Base-by-base conservation (phyloP, 306 rosid species). In the Quercus wislizeni region DNA sequence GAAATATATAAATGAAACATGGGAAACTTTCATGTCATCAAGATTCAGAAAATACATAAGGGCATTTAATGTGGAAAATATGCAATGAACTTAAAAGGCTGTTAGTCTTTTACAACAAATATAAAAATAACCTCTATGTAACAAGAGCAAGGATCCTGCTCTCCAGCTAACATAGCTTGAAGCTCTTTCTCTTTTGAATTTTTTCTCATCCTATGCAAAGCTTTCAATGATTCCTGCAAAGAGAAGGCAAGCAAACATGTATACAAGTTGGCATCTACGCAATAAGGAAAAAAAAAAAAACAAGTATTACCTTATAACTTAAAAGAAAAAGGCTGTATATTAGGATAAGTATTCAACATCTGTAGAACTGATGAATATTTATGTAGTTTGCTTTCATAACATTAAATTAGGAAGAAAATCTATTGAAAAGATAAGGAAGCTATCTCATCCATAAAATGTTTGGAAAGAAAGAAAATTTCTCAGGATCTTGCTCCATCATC, bases 161-260 rank as follows among this genome's bases (percentile, higher is more conserved):
- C 99, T 79, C 94, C 96, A 19, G 97, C 15, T 75, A 95, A 89
- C 89, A 95, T 78, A 74, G 99, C 99, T 87, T 93, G 92, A 71
- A 89, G 92, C 89, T 95, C 99, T 71, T 91, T 95, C 84, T 90
- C 97, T 81, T 91, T 91, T 78, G 93, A 89, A 56, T 79, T 73
- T 85, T 85, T 90, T 82, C 97, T 90, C 99, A 95, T 91, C 52
- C 65, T 72, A 19, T 89, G 89, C 81, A 95, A 82, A 20, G 92
- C 93, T 59, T 83, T 87, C 87, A 88, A 30, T 14, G 92, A 85
- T 82, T 93, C 98, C 99, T 95, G 94, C 74, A 79, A 85, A 71
- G 59, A 72, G 73, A 82, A 74, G 77, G 54, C 82, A 55, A 86
- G 75, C 58, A 49, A 67, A n/a, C 25, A 64, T 81, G 73, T 76